Percentiles rank a stretch among this genome's conserved stretches.
Evolutionary conservation across 768 basidiomycete species (phyloP).

Genomic region (Pholiota conissans): DNA sequence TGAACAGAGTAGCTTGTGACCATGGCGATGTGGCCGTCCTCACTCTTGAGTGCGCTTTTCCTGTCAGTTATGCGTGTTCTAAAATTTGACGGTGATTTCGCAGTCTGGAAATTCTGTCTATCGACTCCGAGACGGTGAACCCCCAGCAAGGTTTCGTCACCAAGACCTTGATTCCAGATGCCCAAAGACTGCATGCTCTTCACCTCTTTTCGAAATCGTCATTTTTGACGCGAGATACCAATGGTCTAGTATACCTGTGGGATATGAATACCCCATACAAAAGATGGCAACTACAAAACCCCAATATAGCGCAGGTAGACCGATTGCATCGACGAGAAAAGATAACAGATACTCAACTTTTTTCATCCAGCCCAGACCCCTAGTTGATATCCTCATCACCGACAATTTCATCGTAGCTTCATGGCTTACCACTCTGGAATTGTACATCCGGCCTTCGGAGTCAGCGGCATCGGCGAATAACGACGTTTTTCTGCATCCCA

Average conservation of each 20-base stretch:
- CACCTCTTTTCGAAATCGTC: constrained; percentile 36
- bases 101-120: constrained; percentile 43
- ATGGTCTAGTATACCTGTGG: constrained; percentile 36
- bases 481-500: constrained; percentile 36
- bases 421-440: constrained; percentile 38
- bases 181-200: constrained; percentile 26
- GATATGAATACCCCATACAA: constrained; percentile 28
- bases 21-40: constrained; percentile 41
- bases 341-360: background rate
- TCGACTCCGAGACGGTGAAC: constrained; percentile 34
- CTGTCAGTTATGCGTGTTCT: background rate
- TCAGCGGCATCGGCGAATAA: constrained; percentile 15
- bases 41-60: constrained; percentile 34
- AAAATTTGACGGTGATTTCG: constrained; percentile 1
- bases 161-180: constrained; percentile 26
- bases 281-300: constrained; percentile 37
- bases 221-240: constrained; percentile 35
- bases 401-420: constrained; percentile 46
- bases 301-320: constrained; percentile 29
- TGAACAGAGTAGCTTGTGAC: constrained; percentile 41
- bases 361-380: constrained; percentile 5
- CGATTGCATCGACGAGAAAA: background rate
- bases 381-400: constrained; percentile 41
- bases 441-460: constrained; percentile 37
- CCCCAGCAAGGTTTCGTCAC: constrained; percentile 38